Conservation (phyloP, 306 rosid species). For the Mimosa bimucronata region DNA sequence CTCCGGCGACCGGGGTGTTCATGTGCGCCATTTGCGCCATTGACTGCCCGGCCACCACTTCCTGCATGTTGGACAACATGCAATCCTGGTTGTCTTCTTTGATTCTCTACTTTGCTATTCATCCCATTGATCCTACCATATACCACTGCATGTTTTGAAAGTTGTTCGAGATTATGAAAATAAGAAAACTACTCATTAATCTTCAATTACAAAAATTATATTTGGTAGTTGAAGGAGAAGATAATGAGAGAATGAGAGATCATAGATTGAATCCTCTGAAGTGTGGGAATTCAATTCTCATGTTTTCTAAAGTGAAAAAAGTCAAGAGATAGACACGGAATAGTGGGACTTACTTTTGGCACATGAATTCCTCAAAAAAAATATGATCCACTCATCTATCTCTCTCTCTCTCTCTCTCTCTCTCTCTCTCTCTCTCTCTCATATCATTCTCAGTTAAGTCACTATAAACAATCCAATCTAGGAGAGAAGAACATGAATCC, state of each 20-base stretch:
- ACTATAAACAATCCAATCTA: neutral
- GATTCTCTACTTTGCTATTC: constrained; percentile 36
- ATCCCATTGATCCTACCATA: neutral
- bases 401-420: too few species aligned
- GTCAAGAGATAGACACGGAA: neutral
- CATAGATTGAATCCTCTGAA: neutral
- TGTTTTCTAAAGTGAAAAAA: neutral
- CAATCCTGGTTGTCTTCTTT: constrained; percentile 23
- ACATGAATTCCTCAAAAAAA: neutral
- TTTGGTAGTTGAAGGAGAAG: neutral
- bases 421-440: too few species aligned
- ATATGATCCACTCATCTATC: neutral
- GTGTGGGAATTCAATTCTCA: neutral
- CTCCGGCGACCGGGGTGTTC: constrained; percentile 11
- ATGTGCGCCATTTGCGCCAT: constrained; percentile 45
- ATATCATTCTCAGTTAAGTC: neutral
- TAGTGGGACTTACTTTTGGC: neutral
- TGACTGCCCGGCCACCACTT: constrained; percentile 28
- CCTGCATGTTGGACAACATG: constrained; percentile 28
- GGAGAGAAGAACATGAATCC: neutral
- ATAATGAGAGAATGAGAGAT: neutral
- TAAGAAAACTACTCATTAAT: neutral
- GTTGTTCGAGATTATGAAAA: neutral
- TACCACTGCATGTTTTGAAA: constrained; percentile 37
- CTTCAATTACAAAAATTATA: neutral